Evolutionary conservation across 768 basidiomycete genomes (phyloP).

Genomic region (Xanthoconium purpureum): DNA sequence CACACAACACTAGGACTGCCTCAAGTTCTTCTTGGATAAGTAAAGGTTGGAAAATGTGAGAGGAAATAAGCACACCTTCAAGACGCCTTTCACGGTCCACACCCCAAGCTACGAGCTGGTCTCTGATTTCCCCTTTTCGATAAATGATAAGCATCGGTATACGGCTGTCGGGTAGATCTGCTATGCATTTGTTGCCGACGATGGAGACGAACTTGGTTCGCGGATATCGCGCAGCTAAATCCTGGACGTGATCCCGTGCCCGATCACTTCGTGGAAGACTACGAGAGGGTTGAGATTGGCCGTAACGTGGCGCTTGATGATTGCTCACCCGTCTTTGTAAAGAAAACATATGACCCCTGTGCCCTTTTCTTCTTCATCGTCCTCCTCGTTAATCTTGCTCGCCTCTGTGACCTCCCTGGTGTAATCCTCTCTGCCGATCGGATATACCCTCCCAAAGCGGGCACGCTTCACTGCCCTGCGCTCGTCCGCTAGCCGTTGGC

Average conservation of each 20-base stretch:
- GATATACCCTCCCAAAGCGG: slow-evolving; percentile 81
- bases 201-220: slow-evolving; percentile 96
- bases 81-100: slow-evolving; percentile 71
- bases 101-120: slow-evolving; percentile 84
- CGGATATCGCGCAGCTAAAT: slow-evolving; percentile 78
- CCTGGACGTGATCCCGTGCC: slow-evolving; percentile 63
- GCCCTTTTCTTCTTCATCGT: slow-evolving; percentile 64
- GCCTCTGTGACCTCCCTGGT: slow-evolving; percentile 94
- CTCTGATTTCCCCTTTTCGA: slow-evolving; percentile 84
- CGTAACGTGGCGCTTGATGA: neutral
- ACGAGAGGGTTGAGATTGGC: neutral
- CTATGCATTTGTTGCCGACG: slow-evolving; percentile 91
- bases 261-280: slow-evolving; percentile 83
- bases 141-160: slow-evolving; percentile 93
- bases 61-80: slow-evolving; percentile 56
- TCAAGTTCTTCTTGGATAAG: slow-evolving; percentile 55
- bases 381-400: slow-evolving; percentile 66
- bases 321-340: slow-evolving; percentile 88
- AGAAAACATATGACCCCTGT: slow-evolving; percentile 93
- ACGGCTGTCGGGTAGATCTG: slow-evolving; percentile 89
- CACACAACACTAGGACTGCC: slow-evolving; percentile 60
- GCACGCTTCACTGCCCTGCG: slow-evolving; percentile 53
- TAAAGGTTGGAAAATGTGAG: neutral
- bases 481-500: slow-evolving; percentile 64
- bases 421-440: slow-evolving; percentile 91